These are phyloP conservation scores for Wickerhamiella slavikovae DNA, from an alignment of 805 yeast species.

Conservation along the genomic window DNA sequence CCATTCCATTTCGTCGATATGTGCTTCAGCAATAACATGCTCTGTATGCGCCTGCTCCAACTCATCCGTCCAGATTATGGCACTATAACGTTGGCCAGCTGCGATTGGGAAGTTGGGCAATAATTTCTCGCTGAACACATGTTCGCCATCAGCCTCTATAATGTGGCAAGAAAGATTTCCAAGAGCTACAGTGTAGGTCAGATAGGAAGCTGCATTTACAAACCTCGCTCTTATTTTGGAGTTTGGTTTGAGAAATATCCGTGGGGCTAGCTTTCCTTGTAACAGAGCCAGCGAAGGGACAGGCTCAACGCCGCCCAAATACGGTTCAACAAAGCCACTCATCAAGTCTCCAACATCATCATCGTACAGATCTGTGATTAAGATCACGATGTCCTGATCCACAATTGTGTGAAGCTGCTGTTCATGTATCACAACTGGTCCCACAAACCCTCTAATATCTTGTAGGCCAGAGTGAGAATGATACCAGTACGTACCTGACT, in stretches of 20 bases:
- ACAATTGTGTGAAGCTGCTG: background rate
- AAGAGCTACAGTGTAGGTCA: slow-evolving; percentile 16
- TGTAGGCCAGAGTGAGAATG: slow-evolving; percentile 31
- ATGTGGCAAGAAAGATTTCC: slow-evolving; percentile 14
- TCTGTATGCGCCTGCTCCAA: too few species aligned
- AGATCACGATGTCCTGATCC: slow-evolving; percentile 18
- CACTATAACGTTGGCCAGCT: slow-evolving; percentile 69
- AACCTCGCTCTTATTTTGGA: slow-evolving; percentile 11
- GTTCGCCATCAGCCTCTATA: slow-evolving; percentile 22
- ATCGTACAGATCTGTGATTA: slow-evolving; percentile 24
- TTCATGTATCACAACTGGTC: slow-evolving; percentile 26
- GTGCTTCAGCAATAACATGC: too few species aligned
- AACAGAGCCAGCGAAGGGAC: slow-evolving; percentile 23
- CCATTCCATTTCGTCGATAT: too few species aligned
- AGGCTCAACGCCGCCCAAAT: slow-evolving; percentile 21
- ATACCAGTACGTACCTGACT: slow-evolving; percentile 34
- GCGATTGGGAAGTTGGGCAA: slow-evolving; percentile 20
- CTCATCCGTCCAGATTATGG: too few species aligned
- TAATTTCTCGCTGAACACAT: too few species aligned
- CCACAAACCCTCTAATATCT: slow-evolving; percentile 28
- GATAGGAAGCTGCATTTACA: slow-evolving; percentile 18
- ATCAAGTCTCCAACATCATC: slow-evolving; percentile 18
- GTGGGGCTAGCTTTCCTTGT: slow-evolving; percentile 19
- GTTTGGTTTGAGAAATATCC: slow-evolving; percentile 4
- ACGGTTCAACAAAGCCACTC: slow-evolving; percentile 21